Percentiles rank a stretch among this genome's conserved stretches.
phyloP scores from a whole-genome alignment of 1,284 basidiomycete genomes.

The Ustilago tritici region DNA sequence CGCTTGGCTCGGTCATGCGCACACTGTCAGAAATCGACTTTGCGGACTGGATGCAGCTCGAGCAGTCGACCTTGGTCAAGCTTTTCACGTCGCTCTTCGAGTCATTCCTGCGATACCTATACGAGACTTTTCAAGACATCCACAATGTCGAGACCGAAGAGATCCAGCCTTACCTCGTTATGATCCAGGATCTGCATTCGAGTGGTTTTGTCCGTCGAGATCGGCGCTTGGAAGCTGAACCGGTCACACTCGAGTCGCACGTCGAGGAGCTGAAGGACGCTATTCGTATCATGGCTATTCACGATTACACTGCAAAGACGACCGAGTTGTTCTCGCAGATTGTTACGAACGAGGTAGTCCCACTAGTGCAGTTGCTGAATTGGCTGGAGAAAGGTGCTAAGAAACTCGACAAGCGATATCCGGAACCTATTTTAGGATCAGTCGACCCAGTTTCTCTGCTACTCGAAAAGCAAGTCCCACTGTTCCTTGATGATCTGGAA shows the following conservation, averaged over 20 bases:
- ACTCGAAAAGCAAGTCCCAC: slow-evolving; percentile 79
- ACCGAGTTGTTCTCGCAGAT: slow-evolving; percentile 74
- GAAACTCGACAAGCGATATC: slow-evolving; percentile 84
- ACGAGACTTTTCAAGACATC: slow-evolving; percentile 80
- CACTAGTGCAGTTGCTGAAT: slow-evolving; percentile 81
- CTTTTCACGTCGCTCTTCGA: slow-evolving; percentile 76
- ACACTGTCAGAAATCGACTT: slow-evolving; percentile 76
- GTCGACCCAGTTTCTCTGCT: slow-evolving; percentile 76
- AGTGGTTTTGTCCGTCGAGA: slow-evolving; percentile 63
- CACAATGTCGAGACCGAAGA: slow-evolving; percentile 60
- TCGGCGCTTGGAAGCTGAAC: slow-evolving; percentile 40
- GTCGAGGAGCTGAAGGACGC: slow-evolving; percentile 70
- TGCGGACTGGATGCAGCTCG: slow-evolving; percentile 80
- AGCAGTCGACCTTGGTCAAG: slow-evolving; percentile 75
- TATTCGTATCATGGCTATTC: slow-evolving; percentile 77
- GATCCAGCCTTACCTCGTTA: slow-evolving; percentile 50
- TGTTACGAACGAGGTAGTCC: slow-evolving; percentile 80
- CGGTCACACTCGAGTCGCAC: slow-evolving; percentile 60
- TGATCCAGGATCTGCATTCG: slow-evolving; percentile 67
- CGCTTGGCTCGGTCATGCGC: slow-evolving; percentile 79
- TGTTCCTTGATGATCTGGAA: slow-evolving; percentile 79
- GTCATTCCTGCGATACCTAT: slow-evolving; percentile 85
- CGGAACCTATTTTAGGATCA: slow-evolving; percentile 78
- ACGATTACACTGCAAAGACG: slow-evolving; percentile 76
- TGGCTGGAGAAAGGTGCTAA: slow-evolving; percentile 90